Evolutionary conservation across 2,329 filamentous ascomycete species (phyloP), one percentile per base, ranked within the genome.

Genomic region (Colletotrichum sp.): DNA sequence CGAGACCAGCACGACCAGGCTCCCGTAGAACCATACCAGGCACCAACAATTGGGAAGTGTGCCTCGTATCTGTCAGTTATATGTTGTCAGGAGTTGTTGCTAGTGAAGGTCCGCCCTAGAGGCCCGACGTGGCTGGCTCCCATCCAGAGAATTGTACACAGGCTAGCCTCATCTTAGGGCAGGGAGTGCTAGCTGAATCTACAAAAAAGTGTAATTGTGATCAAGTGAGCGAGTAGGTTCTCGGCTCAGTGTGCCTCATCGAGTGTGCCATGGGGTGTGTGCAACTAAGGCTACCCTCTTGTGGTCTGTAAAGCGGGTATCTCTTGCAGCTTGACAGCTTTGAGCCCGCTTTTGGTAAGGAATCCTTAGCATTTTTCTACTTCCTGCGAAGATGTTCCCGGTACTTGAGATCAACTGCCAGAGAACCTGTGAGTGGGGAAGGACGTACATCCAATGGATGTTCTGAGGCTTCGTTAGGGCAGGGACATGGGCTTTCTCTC

Each of bases 321-420:
- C 43, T 48, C 43, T 21, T 13, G n/a, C 43, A 48, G 10, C 43
- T 48, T 0, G 18, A 48, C n/a, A 10, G 43, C 18, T 48, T n/a
- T 12, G 43, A 48, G n/a, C n/a, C 43, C 43, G n/a, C 18, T 48
- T 48, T 12, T 12, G 3, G 43, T 48, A 21, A 48, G n/a, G n/a
- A n/a, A 48, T 21, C 6, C 0, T 48, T 48, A n/a, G 18, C 3
- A 1, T 12, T 48, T n/a, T 48, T 48, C 18, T 21, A 48, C 43
- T 48, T 21, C 0, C 43, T 48, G n/a, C n/a, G 10, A 1, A 1
- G 6, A n/a, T 48, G 43, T 48, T 48, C 9, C 43, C n/a, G 0
- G 43, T 48, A 48, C 43, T n/a, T 48, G 2, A 21, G 43, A 21
- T 21, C 43, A 48, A 21, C 18, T 21, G 9, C 18, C n/a, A 48